Evolutionary conservation across 2,329 filamentous ascomycete genomes (phyloP), one percentile per base, ranked within the genome.

Genomic region (Cordyceps fumosorosea): DNA sequence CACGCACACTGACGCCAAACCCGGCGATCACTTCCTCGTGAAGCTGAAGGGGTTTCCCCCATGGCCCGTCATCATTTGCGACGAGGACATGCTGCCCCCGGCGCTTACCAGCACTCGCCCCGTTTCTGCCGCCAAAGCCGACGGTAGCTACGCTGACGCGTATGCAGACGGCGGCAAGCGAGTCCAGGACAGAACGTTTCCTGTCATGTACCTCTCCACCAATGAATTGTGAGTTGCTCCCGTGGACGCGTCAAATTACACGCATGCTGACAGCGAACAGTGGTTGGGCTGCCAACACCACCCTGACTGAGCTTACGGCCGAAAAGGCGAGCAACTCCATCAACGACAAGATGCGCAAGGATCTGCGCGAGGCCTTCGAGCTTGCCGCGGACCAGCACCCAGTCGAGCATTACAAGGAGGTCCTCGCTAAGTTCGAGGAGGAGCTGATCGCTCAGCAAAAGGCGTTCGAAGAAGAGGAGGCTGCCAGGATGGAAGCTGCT

Each of bases 41-140:
- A 90, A 93, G 75, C 87, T 99, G 75, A 96, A 96, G 81, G 95
- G 93, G 64, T 96, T 91, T 75, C 91, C 95, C 37, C 88, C 91
- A 45, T 99, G 95, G 95, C 95, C 95, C 18, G 89, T 91, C 60
- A 90, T 99, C 72, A 86, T 99, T 69, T 95, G 91, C 74, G 92
- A 96, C 72, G 93, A 99, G 75, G 87, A 89, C 65, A 98, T 99
- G 88, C 86, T 99, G 22, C 93, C 95, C 2, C 81, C 87, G 63
- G 86, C 83, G 16, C 83, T 99, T 26, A 77, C 96, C 60, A 89
- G 83, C 69, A 84, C 84, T 52, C 89, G 95, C 64, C 95, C 93
- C 10, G 90, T 96, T 59, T 92, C 91, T 51, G 92, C 93, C 24
- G 87, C 85, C 68, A 86, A 89, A 63, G 78, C 84, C 24, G 93